Percentiles rank a stretch among this genome's conserved stretches.
These are phyloP conservation scores for Pseudogymnoascus sp. DNA, from an alignment of 2,329 filamentous ascomycete species.

Conservation along the genomic window DNA sequence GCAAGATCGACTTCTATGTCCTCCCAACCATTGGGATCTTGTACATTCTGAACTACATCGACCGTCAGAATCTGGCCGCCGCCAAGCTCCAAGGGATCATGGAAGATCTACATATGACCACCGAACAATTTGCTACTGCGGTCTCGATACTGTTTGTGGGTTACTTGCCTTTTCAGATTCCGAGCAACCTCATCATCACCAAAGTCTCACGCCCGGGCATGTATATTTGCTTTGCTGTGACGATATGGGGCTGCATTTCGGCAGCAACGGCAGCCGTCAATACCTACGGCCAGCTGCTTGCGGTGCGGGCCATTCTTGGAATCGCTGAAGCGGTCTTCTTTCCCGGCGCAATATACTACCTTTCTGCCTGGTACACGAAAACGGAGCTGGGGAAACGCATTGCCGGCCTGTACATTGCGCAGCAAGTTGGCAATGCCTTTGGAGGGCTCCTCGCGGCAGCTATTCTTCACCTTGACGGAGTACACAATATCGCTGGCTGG, in stretches of 20 bases:
- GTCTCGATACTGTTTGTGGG: constrained; percentile 40
- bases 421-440: constrained; percentile 37
- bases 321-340: constrained; percentile 18
- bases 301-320: constrained; percentile 30
- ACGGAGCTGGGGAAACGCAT: constrained; percentile 33
- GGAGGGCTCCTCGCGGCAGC: constrained; percentile 42
- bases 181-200: constrained; percentile 26
- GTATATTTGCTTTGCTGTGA: constrained; percentile 27
- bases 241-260: constrained; percentile 29
- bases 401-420: constrained; percentile 32
- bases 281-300: constrained; percentile 29
- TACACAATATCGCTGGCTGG: constrained; percentile 41
- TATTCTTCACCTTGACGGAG: constrained; percentile 41
- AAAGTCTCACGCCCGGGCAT: constrained; percentile 20
- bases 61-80: constrained; percentile 32
- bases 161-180: constrained; percentile 37
- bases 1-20: constrained; percentile 28
- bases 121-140: constrained; percentile 32
- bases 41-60: constrained; percentile 37
- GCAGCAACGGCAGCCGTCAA: constrained; percentile 32
- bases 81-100: constrained; percentile 36
- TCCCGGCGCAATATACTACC: constrained; percentile 32
- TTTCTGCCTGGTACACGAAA: constrained; percentile 34
- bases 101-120: constrained; percentile 33
- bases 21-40: constrained; percentile 31